Evolutionary conservation across 2,329 filamentous ascomycete genomes (phyloP).

Genomic region (Fusarium oligoseptatum): DNA sequence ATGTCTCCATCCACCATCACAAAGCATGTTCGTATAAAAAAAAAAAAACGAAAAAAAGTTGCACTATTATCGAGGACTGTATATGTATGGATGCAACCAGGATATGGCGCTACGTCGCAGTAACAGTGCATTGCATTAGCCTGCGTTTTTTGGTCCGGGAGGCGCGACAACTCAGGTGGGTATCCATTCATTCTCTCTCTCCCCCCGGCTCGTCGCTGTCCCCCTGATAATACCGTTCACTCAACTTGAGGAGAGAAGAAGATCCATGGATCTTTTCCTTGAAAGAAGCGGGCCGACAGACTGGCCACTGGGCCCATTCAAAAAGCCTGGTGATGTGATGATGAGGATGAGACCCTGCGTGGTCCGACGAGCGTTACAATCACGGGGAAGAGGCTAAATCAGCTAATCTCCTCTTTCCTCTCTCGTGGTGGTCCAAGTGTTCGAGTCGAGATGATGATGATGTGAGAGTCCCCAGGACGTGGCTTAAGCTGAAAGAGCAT

Average conservation of each 20-base stretch:
- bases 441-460: not conserved
- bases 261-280: not conserved
- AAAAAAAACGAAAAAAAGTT: slow-evolving; percentile 7
- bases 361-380: slow-evolving; percentile 16
- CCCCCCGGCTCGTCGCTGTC: slow-evolving; percentile 3
- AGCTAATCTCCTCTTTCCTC: slow-evolving; percentile 7
- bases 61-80: slow-evolving; percentile 6
- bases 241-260: slow-evolving; percentile 6
- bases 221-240: slow-evolving; percentile 3
- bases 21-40: slow-evolving; percentile 17
- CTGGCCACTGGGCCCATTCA: not conserved
- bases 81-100: slow-evolving; percentile 15
- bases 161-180: slow-evolving; percentile 2
- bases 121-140: slow-evolving; percentile 36
- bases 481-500: not conserved
- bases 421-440: slow-evolving; percentile 4
- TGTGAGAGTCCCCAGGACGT: not conserved
- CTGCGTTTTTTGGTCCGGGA: not conserved
- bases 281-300: not conserved
- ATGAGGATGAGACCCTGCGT: slow-evolving; percentile 21
- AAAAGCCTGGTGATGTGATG: not conserved
- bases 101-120: slow-evolving; percentile 13
- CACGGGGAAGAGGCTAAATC: slow-evolving; percentile 23
- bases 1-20: not conserved
- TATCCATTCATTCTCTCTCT: not conserved